A percentile compares a stretch with the other conserved stretches of the same genome.
Evolutionary conservation across 306 rosid genomes (phyloP).

Genomic region (Dalbergia cochinchinensis): DNA sequence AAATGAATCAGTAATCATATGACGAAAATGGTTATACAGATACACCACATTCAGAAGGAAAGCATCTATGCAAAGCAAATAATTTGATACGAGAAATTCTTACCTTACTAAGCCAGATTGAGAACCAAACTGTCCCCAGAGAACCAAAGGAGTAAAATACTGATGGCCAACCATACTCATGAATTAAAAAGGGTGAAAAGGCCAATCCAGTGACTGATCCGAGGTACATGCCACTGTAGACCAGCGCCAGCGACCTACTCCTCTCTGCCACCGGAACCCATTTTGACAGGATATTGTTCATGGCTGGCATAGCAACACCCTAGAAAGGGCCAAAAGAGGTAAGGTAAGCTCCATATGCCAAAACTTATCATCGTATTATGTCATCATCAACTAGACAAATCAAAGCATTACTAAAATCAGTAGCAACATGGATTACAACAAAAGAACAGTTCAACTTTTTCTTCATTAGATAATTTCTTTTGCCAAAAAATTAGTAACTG

Average conservation of each 20-base stretch:
- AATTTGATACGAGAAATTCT: slow-evolving; percentile 31
- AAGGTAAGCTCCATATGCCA: slow-evolving; percentile 32
- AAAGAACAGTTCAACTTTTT: slow-evolving; percentile 34
- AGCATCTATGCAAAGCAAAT: slow-evolving; percentile 30
- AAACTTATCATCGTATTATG: slow-evolving; percentile 2
- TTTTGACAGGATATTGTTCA: slow-evolving; percentile 95
- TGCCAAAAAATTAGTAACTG: slow-evolving; percentile 8
- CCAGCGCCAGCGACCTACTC: slow-evolving; percentile 92
- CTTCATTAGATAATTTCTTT: neutral
- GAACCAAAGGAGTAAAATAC: slow-evolving; percentile 98
- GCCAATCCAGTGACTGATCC: slow-evolving; percentile 99
- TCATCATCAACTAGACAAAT: slow-evolving; percentile 11
- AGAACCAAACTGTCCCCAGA: slow-evolving; percentile 88
- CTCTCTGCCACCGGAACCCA: slow-evolving; percentile 99
- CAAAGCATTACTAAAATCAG: slow-evolving; percentile 36
- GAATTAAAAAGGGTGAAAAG: slow-evolving; percentile 91
- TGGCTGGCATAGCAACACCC: slow-evolving; percentile 99
- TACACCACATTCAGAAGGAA: slow-evolving; percentile 22
- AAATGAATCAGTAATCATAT: neutral
- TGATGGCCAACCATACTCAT: slow-evolving; percentile 97
- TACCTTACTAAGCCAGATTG: slow-evolving; percentile 87
- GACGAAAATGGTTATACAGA: neutral
- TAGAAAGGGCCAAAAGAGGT: slow-evolving; percentile 51
- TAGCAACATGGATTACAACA: slow-evolving; percentile 28
- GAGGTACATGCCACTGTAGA: slow-evolving; percentile 99